Evolutionary conservation across 441 rosid species (phyloP), one percentile per base, ranked within the genome.

Genomic region (Melastoma candidum): DNA sequence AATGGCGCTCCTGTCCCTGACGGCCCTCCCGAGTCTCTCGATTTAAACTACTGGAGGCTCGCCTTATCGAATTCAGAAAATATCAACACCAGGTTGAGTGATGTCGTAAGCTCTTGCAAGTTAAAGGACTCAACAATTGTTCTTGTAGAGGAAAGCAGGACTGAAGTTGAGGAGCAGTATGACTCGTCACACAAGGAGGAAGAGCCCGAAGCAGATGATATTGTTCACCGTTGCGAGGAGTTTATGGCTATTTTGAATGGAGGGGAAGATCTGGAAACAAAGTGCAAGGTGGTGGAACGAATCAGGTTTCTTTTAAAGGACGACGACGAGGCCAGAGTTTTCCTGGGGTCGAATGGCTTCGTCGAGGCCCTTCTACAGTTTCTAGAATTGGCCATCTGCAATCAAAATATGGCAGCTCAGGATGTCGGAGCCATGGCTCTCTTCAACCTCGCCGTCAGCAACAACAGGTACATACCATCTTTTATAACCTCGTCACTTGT

Each of bases 41-140:
- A 90, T 58, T 83, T 81, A 11, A 90, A 94, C 54, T 84, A 94
- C 65, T 94, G 95, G 93, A 84, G 93, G 70, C 67, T 84, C 51
- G 90, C 95, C 39, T 72, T 85, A 61, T 83, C 85, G 29, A 88
- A 83, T 65, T 68, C 78, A 0, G 94, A 85, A 54, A 71, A 88
- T 32, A 65, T 81, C 41, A 83, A 84, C 44, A 82, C 88, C 44
- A 72, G 82, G 73, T 85, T 85, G 26, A 77, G 66, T 44, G 75
- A 77, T 51, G 74, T 80, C 63, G 46, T 75, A 2, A 49, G 76
- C 39, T 72, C 83, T 14, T 70, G 75, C 64, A 82, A 80, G 54
- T 51, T 68, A 58, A 80, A 85, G 69, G 82, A 72, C 46, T 67
- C 61, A 3, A 82, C 85, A 65, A 77, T 81, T 41, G 86, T 87